Evolutionary conservation across 1,284 basidiomycete genomes (phyloP), one percentile per base, ranked within the genome.

Genomic region (Phylloboletellus chloephorus): DNA sequence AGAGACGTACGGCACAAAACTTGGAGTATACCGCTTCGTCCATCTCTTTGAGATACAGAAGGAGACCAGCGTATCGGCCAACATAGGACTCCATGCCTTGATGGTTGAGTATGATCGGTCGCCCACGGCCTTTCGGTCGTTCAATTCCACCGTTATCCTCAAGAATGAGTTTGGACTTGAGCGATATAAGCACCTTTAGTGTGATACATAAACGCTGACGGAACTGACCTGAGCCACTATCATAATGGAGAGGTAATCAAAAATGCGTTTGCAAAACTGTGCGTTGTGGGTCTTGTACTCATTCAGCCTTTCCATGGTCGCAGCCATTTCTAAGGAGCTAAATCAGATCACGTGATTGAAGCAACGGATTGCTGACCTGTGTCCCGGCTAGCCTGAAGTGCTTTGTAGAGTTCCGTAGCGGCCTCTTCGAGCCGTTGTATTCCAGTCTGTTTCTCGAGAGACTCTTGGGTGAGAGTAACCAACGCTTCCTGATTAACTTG

Each of bases 41-140:
- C 81, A 96, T 94, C 67, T 98, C 95, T 60, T 93, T 94, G 49
- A 97, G 68, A 58, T 95, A 98, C 11, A 98, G 72, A 65, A 98
- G 80, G 35, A 98, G 62, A 2, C 94, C 94, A 34, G 86, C 81
- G 62, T 98, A 98, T 35, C 82, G 74, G 19, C 88, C 90, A 8
- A 98, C 74, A 57, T 88, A 87, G 20, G 73, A 71, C 56, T 97
- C 91, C 60, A 97, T 72, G 10, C 76, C 70, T 38, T 72, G 69
- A 60, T 95, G 92, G 5, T 74, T 69, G 7, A 73, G 61, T 21
- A 91, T 66, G 6, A 64, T 64, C 4, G 76, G 70, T 36, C 69
- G 69, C 13, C 72, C 68, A 24, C 67, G 61, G 17, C 65, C 59
- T 23, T 64, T 58, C 7, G 64, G 51, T 44, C 72, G 71, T 13